A percentile compares a stretch with the other conserved stretches of the same genome.
phyloP scores from a whole-genome alignment of 2,329 filamentous ascomycete genomes.

The Aspergillus luchuensis region DNA sequence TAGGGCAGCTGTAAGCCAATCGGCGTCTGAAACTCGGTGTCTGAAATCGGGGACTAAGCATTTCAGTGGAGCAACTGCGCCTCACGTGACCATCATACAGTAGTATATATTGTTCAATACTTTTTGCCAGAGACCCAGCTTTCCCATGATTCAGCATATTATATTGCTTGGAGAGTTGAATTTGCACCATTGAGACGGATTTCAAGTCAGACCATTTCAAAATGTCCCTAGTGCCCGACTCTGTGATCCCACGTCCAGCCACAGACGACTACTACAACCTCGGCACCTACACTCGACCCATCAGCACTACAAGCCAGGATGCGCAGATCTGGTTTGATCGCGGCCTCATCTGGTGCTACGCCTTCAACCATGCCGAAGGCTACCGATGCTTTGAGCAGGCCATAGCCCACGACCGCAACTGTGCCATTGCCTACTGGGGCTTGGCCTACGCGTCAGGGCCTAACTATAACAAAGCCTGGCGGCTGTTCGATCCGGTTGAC shows the following conservation, averaged over 20 bases:
- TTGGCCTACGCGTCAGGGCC: constrained; percentile 66
- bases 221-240: no score
- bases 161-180: rapidly evolving
- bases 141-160: no score
- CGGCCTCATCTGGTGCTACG: constrained; percentile 42
- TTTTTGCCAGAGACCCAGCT: no score
- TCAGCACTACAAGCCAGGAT: constrained; percentile 33
- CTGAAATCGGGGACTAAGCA: no score
- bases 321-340: constrained; percentile 45
- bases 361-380: constrained; percentile 41
- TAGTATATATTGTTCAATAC: no score
- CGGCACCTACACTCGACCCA: constrained; percentile 37
- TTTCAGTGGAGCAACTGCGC: no score
- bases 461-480: constrained; percentile 78
- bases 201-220: no score
- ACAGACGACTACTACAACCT: constrained; percentile 31
- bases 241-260: no score
- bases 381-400: constrained; percentile 34
- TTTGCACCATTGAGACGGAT: no score
- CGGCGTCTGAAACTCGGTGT: no score
- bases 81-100: no score
- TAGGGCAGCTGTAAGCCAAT: no score
- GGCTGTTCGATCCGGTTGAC: constrained; percentile 65
- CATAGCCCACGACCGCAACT: constrained; percentile 29
- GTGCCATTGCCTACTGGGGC: constrained; percentile 40